Conservation (phyloP, 176 grass and related monocot species). For the Thalia dealbata region DNA sequence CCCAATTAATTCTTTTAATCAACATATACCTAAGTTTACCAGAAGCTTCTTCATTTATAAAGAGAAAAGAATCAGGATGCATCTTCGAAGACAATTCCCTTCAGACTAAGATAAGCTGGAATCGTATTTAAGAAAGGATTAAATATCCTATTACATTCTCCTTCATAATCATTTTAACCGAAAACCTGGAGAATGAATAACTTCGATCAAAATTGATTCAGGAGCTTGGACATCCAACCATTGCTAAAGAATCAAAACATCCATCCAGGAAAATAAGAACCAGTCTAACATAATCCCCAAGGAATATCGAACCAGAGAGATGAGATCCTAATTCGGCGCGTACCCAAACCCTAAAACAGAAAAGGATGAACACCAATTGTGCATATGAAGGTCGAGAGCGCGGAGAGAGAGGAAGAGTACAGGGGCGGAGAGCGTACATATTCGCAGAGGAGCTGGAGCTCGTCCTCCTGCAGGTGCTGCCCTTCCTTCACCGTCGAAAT, state of each 20-base stretch:
- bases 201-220: too few relatives aligned
- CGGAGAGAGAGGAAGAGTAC: background rate
- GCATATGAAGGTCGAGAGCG: background rate
- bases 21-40: background rate
- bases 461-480: slow-evolving; percentile 87
- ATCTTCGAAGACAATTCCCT: background rate
- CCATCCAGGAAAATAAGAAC: background rate
- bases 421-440: slow-evolving; percentile 37
- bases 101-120: background rate
- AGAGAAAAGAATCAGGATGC: background rate
- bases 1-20: background rate
- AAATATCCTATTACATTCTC: too few relatives aligned
- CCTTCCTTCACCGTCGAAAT: slow-evolving; percentile 99
- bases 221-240: background rate
- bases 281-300: background rate
- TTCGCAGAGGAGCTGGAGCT: slow-evolving; percentile 99
- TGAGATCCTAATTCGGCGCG: background rate
- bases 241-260: background rate
- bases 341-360: background rate
- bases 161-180: too few relatives aligned
- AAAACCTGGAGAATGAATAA: too few relatives aligned
- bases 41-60: background rate
- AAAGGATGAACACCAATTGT: background rate
- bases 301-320: background rate
- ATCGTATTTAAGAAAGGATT: too few relatives aligned